Base-by-base conservation (phyloP, 768 basidiomycete genomes). In the Boletus speciosus region DNA sequence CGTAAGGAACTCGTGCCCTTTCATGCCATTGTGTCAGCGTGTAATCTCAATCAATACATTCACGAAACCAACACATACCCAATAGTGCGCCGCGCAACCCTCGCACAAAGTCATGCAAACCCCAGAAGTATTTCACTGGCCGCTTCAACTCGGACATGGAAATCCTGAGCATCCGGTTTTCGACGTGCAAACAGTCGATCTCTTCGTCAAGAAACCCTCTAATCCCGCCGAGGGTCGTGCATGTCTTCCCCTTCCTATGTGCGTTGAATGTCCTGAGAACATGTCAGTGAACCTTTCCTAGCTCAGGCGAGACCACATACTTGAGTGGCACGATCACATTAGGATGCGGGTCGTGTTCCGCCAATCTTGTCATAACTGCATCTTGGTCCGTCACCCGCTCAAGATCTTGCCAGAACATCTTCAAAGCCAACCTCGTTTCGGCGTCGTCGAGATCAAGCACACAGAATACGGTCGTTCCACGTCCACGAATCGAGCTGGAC, bases 1-100 rank as follows among this genome's bases (percentile, higher is more conserved):
- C 1, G 47, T 56, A 2, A 65, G 54, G 38, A 37, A 59, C 14
- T 65, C 29, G 19, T 63, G 64, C 0, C 65, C 62, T 64, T 19
- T 6, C 10, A 29, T 23, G 4, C 5, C 12, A 59, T 6, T 27
- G 25, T 27, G 25, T 27, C 5, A 27, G 25, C 25, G 5, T 25
- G 25, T 4, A 25, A 25, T 3, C 25, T 6, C 5, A 27, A 27
- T 6, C 25, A 27, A 6, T 6, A 27, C 25, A 27, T 27, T 1
- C 5, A 6, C 5, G 25, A 27, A 27, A 27, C 25, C 6, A 27
- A 6, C 0, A 27, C 25, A 27, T 27, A 27, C 25, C 25, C 6
- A 27, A 27, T 27, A 27, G 5, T 27, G 25, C 25, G 5, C 25
- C 5, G 25, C 25, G 5, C 25, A 27, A 27, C 25, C 25, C 25